Base-by-base conservation (phyloP, 495 filamentous ascomycete species). In the Penicillium manginii region DNA sequence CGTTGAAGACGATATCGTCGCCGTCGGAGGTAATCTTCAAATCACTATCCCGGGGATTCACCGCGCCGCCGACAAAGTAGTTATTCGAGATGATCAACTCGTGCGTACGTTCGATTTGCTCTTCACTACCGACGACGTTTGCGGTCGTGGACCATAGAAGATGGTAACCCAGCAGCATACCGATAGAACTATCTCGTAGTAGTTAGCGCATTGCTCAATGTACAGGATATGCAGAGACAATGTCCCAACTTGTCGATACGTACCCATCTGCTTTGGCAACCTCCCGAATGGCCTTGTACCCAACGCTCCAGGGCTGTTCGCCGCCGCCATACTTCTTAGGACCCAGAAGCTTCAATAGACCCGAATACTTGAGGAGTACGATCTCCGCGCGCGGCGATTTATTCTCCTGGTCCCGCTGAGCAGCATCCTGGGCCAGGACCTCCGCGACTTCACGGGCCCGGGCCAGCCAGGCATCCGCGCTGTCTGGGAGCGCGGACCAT, bases 11-110 rank as follows among this genome's bases (percentile, higher is more conserved):
- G 26, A 86, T 63, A 11, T 80, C 58, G 8, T 81, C 76, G 11
- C 81, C 83, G 39, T 81, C 75, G 10, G 70, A 62, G 12, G 73
- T 81, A 60, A 85, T 83, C 43, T 73, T 80, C 21, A 84, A 70
- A 59, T 87, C 83, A 46, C 67, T 81, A 61, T 86, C 83, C 12
- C 85, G 77, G 11, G 84, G 83, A 65, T 87, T 87, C 46, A 87
- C 84, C 8, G 84, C 84, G n/a, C 76, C 84, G 18, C 84, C 84
- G 23, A 87, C 73, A 55, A 84, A 86, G 69, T 84, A 85, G 66
- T 86, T 86, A 61, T 82, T 82, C 39, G 71, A 57, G 57, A 84
- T 78, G 58, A 86, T 84, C 48, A 78, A 54, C 49, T 81, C 62
- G 47, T 83, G 75, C 29, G 71, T 71, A 14, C 78, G 77, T n/a